Base-by-base conservation (phyloP, 495 filamentous ascomycete species). In the Beverwykella pulmonaria region DNA sequence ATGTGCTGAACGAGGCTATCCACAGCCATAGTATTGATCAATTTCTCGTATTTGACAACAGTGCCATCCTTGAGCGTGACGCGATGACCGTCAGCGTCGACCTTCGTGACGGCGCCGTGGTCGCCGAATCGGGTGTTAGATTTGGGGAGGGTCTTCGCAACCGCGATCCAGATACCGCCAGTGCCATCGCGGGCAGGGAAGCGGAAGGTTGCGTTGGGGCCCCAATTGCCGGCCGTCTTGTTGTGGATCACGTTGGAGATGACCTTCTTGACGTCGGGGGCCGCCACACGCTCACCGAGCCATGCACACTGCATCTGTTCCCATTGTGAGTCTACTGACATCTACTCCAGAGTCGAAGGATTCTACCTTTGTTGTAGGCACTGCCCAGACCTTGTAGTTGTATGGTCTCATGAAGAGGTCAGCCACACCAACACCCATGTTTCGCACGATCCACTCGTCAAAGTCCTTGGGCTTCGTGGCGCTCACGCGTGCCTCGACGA, bases 361-460 rank as follows among this genome's bases (percentile, higher is more conserved):
- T 59, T 81, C 67, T 84, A 97, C 94, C 90, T 95, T 96, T 63
- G 90, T 95, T 26, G 95, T 98, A 41, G 95, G 94, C 73, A 98
- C 93, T 62, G 94, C 95, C 94, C 94, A 99, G 75, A 98, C 94
- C 82, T 99, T 99, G 87, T 87, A 98, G 86, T 99, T 99, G 86
- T 99, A 99, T 49, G 94, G 94, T 72, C 95, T 82, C 94, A 99
- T 99, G 87, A 99, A 99, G 59, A 93, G 81, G 78, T 99, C 87
- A 63, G 94, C 94, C 68, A 99, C 83, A 70, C 95, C 94, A 69
- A 81, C 79, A 73, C 94, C 94, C 84, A 91, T 93, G 81, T 87
- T 95, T 61, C 93, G 87, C 67, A 98, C 77, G 74, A 99, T 98
- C 94, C 94, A 98, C 82, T 98, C 92, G 73, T 99, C 95, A 70